These are phyloP conservation scores for Flaveria bidentis DNA, from an alignment of 129 eudicot genomes.

Conservation along the genomic window DNA sequence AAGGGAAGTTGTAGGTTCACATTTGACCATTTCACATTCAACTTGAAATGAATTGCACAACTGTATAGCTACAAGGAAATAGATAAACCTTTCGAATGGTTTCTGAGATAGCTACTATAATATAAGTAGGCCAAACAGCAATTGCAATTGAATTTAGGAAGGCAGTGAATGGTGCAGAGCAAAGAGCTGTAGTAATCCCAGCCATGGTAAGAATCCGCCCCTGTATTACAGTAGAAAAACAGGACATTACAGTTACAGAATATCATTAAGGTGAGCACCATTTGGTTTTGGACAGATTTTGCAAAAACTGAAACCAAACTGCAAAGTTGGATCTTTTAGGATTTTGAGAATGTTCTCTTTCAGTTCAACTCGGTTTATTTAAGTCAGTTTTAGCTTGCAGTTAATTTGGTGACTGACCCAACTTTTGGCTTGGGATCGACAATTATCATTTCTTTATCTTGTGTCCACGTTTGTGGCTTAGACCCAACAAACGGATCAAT, in stretches of 20 bases:
- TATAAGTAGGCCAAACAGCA: conserved; percentile 91
- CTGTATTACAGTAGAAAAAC: conserved; percentile 27
- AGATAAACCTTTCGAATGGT: conserved; percentile 76
- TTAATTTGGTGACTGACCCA: not conserved
- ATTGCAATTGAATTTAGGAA: conserved; percentile 65
- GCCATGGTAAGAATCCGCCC: conserved; percentile 85
- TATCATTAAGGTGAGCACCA: not conserved
- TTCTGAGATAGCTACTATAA: conserved; percentile 75
- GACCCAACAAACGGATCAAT: too few relatives aligned
- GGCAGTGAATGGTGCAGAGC: conserved; percentile 71
- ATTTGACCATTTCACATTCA: too few relatives aligned
- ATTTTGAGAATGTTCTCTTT: not conserved
- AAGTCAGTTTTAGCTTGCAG: not conserved
- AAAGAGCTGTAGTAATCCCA: conserved; percentile 83
- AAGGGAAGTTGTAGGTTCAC: too few relatives aligned
- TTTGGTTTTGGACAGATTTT: not conserved
- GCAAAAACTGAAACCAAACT: not conserved
- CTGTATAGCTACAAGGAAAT: not conserved
- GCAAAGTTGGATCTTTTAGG: not conserved
- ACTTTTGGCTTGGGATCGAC: too few relatives aligned
- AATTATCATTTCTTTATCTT: too few relatives aligned
- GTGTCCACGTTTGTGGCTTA: too few relatives aligned
- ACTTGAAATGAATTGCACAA: too few relatives aligned
- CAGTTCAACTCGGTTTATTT: not conserved
- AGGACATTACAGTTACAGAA: not conserved